A percentile compares a stretch with the other conserved stretches of the same genome.
These are phyloP conservation scores for Tuber melanosporum DNA, from an alignment of 495 filamentous ascomycete genomes.

Conservation along the genomic window DNA sequence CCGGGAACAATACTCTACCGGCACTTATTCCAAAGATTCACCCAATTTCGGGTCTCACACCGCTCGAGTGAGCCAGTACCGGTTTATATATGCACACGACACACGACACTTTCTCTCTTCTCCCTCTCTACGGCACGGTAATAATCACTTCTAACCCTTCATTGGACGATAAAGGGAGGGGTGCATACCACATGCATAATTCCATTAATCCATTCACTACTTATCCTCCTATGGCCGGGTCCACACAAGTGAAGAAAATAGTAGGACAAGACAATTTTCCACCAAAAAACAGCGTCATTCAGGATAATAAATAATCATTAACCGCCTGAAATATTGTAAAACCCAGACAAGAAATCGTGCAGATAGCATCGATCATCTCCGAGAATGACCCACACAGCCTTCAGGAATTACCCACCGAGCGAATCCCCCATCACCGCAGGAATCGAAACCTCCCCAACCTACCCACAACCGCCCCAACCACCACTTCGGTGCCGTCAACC, in stretches of 20 bases:
- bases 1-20: not conserved
- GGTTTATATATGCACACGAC: not conserved
- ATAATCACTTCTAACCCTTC: not conserved
- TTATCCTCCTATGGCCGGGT: not conserved
- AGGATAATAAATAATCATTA: not conserved
- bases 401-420: not conserved
- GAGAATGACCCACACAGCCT: not conserved
- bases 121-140: not conserved
- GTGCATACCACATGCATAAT: not conserved
- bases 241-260: not conserved
- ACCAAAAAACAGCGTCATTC: not conserved
- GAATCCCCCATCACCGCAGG: not conserved
- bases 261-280: not conserved
- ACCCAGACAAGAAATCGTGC: not conserved
- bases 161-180: not conserved
- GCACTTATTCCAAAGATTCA: not conserved
- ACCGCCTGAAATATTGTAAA: not conserved
- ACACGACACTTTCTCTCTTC: not conserved
- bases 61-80: not conserved
- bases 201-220: not conserved
- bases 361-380: not conserved
- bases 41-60: not conserved
- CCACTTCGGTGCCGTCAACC: too few species aligned
- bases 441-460: not conserved
- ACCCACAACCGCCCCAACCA: not conserved